Evolutionary conservation across 768 basidiomycete species (phyloP).

Genomic region (Galerina sulciceps): DNA sequence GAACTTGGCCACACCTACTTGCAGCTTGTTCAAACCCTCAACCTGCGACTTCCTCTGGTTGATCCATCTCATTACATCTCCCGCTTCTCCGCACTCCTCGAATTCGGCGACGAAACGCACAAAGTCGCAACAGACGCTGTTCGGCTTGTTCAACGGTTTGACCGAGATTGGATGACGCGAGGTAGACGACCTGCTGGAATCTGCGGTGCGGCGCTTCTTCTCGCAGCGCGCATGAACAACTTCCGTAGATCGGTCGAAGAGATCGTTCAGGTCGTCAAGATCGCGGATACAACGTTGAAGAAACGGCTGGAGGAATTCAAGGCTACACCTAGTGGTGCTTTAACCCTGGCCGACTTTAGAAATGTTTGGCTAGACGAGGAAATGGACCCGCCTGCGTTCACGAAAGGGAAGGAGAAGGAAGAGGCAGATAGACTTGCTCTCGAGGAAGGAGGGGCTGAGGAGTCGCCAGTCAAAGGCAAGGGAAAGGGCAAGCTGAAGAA

Average conservation of each 20-base stretch:
- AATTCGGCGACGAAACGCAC: slow-evolving; percentile 94
- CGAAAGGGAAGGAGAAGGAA: slow-evolving; percentile 74
- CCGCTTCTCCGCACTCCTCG: slow-evolving; percentile 91
- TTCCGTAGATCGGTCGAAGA: slow-evolving; percentile 92
- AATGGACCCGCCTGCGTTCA: slow-evolving; percentile 90
- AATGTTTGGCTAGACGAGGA: slow-evolving; percentile 91
- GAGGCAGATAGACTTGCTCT: slow-evolving; percentile 52
- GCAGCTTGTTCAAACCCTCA: slow-evolving; percentile 87
- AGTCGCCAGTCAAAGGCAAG: slow-evolving; percentile 36
- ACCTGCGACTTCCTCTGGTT: slow-evolving; percentile 84
- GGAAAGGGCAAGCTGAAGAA: slow-evolving; percentile 43
- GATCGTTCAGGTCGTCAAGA: slow-evolving; percentile 98
- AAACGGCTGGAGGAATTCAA: slow-evolving; percentile 96
- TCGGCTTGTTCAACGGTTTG: slow-evolving; percentile 90
- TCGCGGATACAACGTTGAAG: slow-evolving; percentile 92
- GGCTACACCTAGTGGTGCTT: slow-evolving; percentile 79
- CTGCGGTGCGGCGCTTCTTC: slow-evolving; percentile 92
- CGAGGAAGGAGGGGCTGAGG: slow-evolving; percentile 33
- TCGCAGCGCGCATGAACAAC: slow-evolving; percentile 99
- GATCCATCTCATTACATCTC: slow-evolving; percentile 98
- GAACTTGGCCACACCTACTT: slow-evolving; percentile 96
- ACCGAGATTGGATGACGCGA: slow-evolving; percentile 96
- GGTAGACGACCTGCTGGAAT: slow-evolving; percentile 97
- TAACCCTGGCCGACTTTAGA: slow-evolving; percentile 90
- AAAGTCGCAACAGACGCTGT: slow-evolving; percentile 92